phyloP scores from a whole-genome alignment of 352 stramenopile species.

The Phytopythium montanum region DNA sequence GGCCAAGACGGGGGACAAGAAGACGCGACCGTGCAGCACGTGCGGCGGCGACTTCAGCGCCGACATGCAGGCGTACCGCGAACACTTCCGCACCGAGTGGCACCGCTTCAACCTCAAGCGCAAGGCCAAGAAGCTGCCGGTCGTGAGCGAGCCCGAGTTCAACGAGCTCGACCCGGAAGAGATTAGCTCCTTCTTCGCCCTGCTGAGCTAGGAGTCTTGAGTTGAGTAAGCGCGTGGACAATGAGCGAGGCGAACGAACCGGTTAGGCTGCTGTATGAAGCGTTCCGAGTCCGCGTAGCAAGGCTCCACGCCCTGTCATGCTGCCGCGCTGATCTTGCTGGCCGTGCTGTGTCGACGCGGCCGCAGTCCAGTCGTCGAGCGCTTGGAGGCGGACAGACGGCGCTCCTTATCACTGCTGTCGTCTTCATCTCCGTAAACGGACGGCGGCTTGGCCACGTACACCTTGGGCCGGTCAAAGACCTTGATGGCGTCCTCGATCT shows the following conservation, averaged over 20 bases:
- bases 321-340: slow-evolving; percentile 9
- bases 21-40: slow-evolving; percentile 84
- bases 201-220: slow-evolving; percentile 49
- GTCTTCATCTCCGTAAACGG: slow-evolving; percentile 15
- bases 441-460: slow-evolving; percentile 54
- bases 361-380: not conserved
- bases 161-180: slow-evolving; percentile 45
- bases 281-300: too few relatives aligned
- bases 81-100: slow-evolving; percentile 96
- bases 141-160: slow-evolving; percentile 75
- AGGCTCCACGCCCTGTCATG: not conserved
- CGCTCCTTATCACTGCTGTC: slow-evolving; percentile 4
- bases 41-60: slow-evolving; percentile 91
- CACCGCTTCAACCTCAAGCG: slow-evolving; percentile 97
- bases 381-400: not conserved
- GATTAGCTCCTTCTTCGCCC: slow-evolving; percentile 61
- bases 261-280: not conserved
- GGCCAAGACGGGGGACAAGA: slow-evolving; percentile 25
- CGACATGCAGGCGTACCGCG: slow-evolving; percentile 79
- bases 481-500: slow-evolving; percentile 89
- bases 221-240: not conserved
- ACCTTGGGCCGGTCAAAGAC: slow-evolving; percentile 87
- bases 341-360: slow-evolving; percentile 11
- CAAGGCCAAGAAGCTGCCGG: slow-evolving; percentile 86
- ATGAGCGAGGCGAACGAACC: slow-evolving; percentile 9